Evolutionary conservation across 2,329 filamentous ascomycete genomes (phyloP).

Genomic region (Cytospora mali): DNA sequence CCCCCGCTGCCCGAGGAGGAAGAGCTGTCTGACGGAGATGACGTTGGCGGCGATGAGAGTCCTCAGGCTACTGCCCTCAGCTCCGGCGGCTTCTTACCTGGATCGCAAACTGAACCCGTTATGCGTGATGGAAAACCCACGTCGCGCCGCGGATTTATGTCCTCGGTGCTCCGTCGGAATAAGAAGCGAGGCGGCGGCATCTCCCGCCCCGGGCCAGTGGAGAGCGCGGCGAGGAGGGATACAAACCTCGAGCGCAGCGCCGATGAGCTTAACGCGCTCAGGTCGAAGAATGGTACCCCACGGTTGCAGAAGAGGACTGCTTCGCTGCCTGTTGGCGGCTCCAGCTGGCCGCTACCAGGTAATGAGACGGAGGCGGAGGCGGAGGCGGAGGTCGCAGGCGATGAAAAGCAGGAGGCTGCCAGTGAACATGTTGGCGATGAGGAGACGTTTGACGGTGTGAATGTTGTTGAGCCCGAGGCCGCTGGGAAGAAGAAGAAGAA

Average conservation of each 20-base stretch:
- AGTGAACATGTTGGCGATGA: slow-evolving; percentile 1
- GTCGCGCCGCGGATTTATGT: slow-evolving; percentile 51
- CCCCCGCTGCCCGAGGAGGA: slow-evolving; percentile 48
- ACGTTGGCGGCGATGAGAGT: slow-evolving; percentile 49
- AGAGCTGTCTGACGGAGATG: slow-evolving; percentile 57
- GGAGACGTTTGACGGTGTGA: slow-evolving; percentile 23
- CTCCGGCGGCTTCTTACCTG: slow-evolving; percentile 7
- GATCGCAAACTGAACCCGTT: slow-evolving; percentile 31
- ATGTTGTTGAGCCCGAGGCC: slow-evolving; percentile 26
- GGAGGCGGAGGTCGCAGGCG: slow-evolving; percentile 39
- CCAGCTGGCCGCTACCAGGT: slow-evolving; percentile 52
- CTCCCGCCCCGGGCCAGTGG: slow-evolving; percentile 52
- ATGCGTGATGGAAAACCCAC: slow-evolving; percentile 29
- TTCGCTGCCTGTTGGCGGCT: slow-evolving; percentile 34
- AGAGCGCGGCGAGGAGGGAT: slow-evolving; percentile 64
- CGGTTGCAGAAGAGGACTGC: slow-evolving; percentile 34
- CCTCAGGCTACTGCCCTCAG: slow-evolving; percentile 5
- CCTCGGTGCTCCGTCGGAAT: slow-evolving; percentile 62
- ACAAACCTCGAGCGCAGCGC: slow-evolving; percentile 62
- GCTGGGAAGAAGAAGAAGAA: slow-evolving; percentile 60
- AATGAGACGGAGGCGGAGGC: slow-evolving; percentile 38
- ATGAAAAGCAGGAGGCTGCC: neutral
- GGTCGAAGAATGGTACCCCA: slow-evolving; percentile 36
- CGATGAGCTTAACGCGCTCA: slow-evolving; percentile 54
- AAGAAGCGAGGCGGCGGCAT: slow-evolving; percentile 60